Evolutionary conservation across 2,329 filamentous ascomycete species (phyloP).

Genomic region (Diaporthe batatas): DNA sequence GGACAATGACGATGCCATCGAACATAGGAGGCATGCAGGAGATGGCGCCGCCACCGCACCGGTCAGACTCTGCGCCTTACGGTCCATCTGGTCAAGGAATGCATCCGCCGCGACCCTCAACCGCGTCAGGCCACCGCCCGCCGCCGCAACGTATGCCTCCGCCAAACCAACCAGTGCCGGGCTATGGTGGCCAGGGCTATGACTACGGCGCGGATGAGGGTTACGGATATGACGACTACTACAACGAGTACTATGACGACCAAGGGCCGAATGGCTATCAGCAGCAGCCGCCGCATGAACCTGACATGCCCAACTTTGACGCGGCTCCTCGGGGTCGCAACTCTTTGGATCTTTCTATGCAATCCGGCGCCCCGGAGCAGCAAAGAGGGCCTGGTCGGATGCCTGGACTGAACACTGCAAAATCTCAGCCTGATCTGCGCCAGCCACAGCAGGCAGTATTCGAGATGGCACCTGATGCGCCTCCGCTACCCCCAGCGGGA

Average conservation of each 20-base stretch:
- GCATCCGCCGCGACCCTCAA: constrained; percentile 65
- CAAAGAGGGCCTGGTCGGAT: constrained; percentile 64
- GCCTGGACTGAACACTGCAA: constrained; percentile 69
- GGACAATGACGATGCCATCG: constrained; percentile 73
- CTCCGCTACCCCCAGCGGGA: constrained; percentile 57
- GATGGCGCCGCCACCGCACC: constrained; percentile 51
- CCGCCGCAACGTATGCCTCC: constrained; percentile 67
- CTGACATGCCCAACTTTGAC: constrained; percentile 60
- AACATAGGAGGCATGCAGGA: constrained; percentile 56
- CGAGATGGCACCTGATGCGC: constrained; percentile 77
- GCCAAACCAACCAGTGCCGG: constrained; percentile 54
- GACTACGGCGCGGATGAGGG: constrained; percentile 48
- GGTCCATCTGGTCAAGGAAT: constrained; percentile 59
- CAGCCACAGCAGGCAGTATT: constrained; percentile 77
- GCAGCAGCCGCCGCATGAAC: constrained; percentile 46
- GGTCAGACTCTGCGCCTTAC: constrained; percentile 61
- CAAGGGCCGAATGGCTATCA: constrained; percentile 49
- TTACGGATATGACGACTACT: constrained; percentile 63
- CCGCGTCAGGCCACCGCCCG: constrained; percentile 65
- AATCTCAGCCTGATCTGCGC: constrained; percentile 76
- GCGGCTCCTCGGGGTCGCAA: constrained; percentile 53
- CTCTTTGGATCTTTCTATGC: constrained; percentile 64
- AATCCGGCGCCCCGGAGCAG: constrained; percentile 54
- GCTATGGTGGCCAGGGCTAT: constrained; percentile 47
- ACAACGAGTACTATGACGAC: constrained; percentile 67